Conservation (phyloP, 768 basidiomycete species). For the Tylopilus subfusipes region DNA sequence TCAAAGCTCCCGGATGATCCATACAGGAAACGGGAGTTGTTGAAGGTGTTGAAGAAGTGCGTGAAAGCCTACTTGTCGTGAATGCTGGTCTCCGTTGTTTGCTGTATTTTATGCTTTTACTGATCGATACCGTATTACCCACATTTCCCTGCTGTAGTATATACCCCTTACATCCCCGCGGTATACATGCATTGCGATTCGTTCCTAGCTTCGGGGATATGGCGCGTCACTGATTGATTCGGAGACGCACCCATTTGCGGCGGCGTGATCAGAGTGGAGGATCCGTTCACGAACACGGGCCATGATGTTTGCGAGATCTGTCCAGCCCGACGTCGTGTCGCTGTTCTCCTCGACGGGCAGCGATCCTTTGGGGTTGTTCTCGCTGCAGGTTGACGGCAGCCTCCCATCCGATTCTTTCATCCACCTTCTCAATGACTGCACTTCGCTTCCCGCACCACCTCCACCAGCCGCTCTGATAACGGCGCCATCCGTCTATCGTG, state of each 20-base stretch:
- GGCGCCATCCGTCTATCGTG: slow-evolving; percentile 33
- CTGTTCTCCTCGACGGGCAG: slow-evolving; percentile 72
- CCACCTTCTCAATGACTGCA: slow-evolving; percentile 57
- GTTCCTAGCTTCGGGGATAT: not conserved
- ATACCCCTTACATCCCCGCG: slow-evolving; percentile 7
- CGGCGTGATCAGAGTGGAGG: slow-evolving; percentile 17
- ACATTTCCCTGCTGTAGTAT: slow-evolving; percentile 3
- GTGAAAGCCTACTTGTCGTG: slow-evolving; percentile 29
- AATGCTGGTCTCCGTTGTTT: slow-evolving; percentile 3
- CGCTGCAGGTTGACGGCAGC: slow-evolving; percentile 41
- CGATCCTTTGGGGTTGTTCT: slow-evolving; percentile 59
- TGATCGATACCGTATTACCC: not conserved
- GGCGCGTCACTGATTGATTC: slow-evolving; percentile 1
- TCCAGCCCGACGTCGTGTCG: slow-evolving; percentile 65
- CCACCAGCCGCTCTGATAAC: slow-evolving; percentile 46
- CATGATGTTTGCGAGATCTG: slow-evolving; percentile 55
- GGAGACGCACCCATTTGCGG: slow-evolving; percentile 13
- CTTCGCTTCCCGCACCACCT: slow-evolving; percentile 45
- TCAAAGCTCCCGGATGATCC: slow-evolving; percentile 50
- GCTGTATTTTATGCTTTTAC: slow-evolving; percentile 10
- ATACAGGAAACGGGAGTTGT: slow-evolving; percentile 49
- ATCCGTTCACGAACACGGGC: slow-evolving; percentile 10
- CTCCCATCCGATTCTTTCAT: slow-evolving; percentile 62
- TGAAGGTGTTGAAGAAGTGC: slow-evolving; percentile 50
- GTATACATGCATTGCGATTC: no score